Evolutionary conservation across 2,329 filamentous ascomycete genomes (phyloP), one percentile per base, ranked within the genome.

Genomic region (Aspergillus glaucus): DNA sequence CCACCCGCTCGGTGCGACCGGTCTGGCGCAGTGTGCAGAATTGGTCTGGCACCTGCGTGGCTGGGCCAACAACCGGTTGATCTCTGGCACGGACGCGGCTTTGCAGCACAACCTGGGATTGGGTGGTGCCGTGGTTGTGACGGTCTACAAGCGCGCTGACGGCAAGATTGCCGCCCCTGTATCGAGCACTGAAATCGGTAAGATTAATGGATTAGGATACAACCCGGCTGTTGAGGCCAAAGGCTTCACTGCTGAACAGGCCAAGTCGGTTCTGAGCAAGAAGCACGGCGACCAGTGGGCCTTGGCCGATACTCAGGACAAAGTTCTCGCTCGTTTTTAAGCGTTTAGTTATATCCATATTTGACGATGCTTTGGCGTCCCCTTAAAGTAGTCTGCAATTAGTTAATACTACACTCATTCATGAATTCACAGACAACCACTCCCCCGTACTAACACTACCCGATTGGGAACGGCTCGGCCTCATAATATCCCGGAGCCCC

Each of bases 11-110:
- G 92, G 92, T 30, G 92, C 92, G 0, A 95, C 89, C 0, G 92
- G 93, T n/a, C 79, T 97, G 46, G 93, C 92, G 10, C 92, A 97
- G 73, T 96, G 91, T 65, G 88, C 92, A 4, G 92, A 97, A 74
- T 76, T 97, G 10, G 87, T 94, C 24, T 97, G 92, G 92, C 92
- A 97, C 64, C 77, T 97, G 60, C 82, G 92, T 55, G 92, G 92
- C 10, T 96, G 92, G 92, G 92, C 92, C 17, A 95, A 93, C 71
- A 96, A 96, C 75, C 80, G 92, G 37, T 74, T 82, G 14, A 79
- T 87, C 1, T 74, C 80, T 17, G 77, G 78, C 50, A 93, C 90
- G 0, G 80, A 74, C 53, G 82, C 82, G 50, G 87, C 86, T 49
- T 75, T 97, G 55, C 91, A 96, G 75, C 93, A 97, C 67, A 97